Conservation (phyloP, 148 eudicot genomes). For the Talinum fruticosum region DNA sequence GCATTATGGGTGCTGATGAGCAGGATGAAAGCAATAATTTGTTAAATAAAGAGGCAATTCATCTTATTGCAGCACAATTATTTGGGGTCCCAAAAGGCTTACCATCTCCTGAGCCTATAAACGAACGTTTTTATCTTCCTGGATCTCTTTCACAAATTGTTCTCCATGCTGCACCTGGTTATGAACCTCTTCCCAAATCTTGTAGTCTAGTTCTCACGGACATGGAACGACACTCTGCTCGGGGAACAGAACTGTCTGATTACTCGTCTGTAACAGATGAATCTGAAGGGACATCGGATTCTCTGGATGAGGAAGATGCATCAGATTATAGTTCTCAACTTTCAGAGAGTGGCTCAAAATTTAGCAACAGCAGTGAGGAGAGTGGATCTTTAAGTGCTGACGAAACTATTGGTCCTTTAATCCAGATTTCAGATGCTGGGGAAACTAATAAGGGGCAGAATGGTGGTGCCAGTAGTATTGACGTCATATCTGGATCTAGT, state of each 20-base stretch:
- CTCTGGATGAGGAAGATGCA: constrained; percentile 51
- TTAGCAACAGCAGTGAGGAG: constrained; percentile 34
- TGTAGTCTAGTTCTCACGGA: constrained; percentile 51
- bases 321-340: constrained; percentile 64
- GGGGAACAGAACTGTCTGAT: constrained; percentile 27
- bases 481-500: constrained; percentile 33
- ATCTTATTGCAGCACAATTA: constrained; percentile 44
- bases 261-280: constrained; percentile 47
- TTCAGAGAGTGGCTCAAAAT: constrained; percentile 49
- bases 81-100: constrained; percentile 43
- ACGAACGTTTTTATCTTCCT: constrained; percentile 82
- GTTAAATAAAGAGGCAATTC: constrained; percentile 33
- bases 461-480: constrained; percentile 27
- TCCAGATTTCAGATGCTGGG: constrained; percentile 67
- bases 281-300: constrained; percentile 58
- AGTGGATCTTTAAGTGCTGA: constrained; percentile 44
- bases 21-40: constrained; percentile 31
- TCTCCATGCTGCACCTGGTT: constrained; percentile 97
- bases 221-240: constrained; percentile 26
- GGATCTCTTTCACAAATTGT: constrained; percentile 99
- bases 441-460: constrained; percentile 29
- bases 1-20: constrained; percentile 30
- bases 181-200: constrained; percentile 94
- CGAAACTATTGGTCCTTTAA: constrained; percentile 43
- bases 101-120: constrained; percentile 39